Conservation (phyloP, 2,329 filamentous ascomycete species). For the Biscogniauxia marginata region DNA sequence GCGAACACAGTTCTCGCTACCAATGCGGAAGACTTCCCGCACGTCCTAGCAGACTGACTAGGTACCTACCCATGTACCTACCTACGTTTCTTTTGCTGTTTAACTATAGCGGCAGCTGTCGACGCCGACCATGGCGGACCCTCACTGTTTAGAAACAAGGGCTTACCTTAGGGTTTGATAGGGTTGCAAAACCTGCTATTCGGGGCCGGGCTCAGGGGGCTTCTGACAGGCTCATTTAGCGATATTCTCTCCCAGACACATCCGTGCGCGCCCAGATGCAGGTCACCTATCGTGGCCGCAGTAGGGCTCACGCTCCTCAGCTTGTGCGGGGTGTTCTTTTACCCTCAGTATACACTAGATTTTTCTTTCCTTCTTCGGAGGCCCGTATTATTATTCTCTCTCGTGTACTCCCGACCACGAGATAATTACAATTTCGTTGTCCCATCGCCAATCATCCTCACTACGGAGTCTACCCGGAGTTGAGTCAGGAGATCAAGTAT, state of each 20-base stretch:
- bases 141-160: not conserved
- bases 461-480: too few species aligned
- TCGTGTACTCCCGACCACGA: not conserved
- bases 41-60: not conserved
- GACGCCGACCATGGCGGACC: too few species aligned
- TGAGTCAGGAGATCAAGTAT: not conserved
- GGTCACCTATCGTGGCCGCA: not conserved
- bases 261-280: constrained; percentile 1
- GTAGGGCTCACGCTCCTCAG: constrained; percentile 1
- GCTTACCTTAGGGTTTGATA: constrained; percentile 1
- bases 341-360: not conserved
- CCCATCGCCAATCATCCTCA: too few species aligned
- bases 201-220: not conserved
- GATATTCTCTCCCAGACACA: not conserved
- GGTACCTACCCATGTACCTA: too few species aligned
- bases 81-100: not conserved
- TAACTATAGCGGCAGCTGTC: not conserved
- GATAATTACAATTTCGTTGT: not conserved
- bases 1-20: not conserved
- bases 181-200: not conserved
- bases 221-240: constrained; percentile 2
- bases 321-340: not conserved
- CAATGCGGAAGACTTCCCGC: not conserved
- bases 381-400: not conserved
- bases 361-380: not conserved